phyloP scores from a whole-genome alignment of 257 asterid genomes.

The Thymus mandschuricus region DNA sequence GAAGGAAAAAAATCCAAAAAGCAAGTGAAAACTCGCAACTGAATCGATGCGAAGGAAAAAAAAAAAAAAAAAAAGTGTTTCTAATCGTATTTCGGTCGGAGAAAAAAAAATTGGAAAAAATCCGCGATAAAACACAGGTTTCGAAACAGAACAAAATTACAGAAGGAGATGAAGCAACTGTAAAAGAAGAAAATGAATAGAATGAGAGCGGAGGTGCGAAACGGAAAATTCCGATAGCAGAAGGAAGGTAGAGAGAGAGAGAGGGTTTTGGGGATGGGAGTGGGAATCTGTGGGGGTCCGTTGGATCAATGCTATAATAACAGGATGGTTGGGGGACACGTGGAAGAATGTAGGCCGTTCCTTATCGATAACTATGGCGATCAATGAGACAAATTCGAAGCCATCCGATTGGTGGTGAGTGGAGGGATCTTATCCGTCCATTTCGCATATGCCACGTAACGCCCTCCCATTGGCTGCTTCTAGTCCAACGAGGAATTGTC shows the following conservation, averaged over 20 bases:
- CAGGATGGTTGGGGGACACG: conserved; percentile 48
- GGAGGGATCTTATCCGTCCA: conserved; percentile 50
- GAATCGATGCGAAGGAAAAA: too few species aligned
- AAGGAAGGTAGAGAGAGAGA: neutral
- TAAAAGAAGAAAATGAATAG: neutral
- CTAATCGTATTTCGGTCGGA: too few species aligned
- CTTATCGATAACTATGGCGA: conserved; percentile 51
- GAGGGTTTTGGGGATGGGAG: conserved; percentile 8
- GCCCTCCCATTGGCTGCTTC: conserved; percentile 33
- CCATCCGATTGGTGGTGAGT: conserved; percentile 53
- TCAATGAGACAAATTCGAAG: conserved; percentile 17
- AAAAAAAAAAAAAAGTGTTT: too few species aligned
- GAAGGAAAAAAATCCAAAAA: neutral
- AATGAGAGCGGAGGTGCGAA: neutral
- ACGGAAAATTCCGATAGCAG: conserved; percentile 38
- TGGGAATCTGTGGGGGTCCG: conserved; percentile 42
- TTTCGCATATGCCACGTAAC: conserved; percentile 48
- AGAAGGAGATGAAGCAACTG: too few species aligned
- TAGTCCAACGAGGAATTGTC: conserved; percentile 28
- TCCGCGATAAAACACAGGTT: neutral
- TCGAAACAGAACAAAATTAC: neutral
- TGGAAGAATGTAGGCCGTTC: conserved; percentile 56
- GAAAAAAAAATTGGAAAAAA: neutral
- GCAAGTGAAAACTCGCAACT: too few species aligned
- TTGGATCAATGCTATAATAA: conserved; percentile 60